These are phyloP conservation scores for Straminergon stramineum DNA, from an alignment of 225 moss, liverwort and hornwort species.

Conservation along the genomic window DNA sequence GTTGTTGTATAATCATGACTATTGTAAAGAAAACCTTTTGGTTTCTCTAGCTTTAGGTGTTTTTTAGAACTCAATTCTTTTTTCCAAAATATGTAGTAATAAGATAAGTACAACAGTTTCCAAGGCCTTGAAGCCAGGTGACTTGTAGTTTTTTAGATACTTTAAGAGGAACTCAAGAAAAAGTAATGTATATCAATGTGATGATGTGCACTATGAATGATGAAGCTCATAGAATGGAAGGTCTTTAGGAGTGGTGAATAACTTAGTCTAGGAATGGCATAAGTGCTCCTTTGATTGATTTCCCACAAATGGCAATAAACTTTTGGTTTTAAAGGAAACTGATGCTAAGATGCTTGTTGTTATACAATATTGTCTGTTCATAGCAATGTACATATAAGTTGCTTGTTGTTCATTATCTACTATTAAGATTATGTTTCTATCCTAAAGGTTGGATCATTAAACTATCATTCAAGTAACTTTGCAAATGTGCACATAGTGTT, in stretches of 20 bases:
- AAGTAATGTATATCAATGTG: not conserved
- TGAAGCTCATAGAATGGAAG: not conserved
- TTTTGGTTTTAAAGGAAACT: not conserved
- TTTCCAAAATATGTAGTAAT: not conserved
- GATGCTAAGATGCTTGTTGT: no score
- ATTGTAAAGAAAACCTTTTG: not conserved
- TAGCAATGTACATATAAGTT: not conserved
- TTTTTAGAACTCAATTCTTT: not conserved
- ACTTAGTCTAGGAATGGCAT: no score
- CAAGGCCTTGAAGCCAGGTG: rapidly evolving
- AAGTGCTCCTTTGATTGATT: not conserved
- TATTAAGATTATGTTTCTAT: no score
- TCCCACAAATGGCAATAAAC: not conserved
- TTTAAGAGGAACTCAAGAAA: not conserved
- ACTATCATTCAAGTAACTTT: not conserved
- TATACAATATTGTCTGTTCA: not conserved
- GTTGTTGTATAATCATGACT: not conserved
- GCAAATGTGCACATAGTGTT: rapidly evolving
- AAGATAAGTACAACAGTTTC: rapidly evolving
- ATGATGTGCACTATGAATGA: not conserved
- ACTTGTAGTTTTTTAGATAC: not conserved
- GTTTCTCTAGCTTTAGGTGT: not conserved
- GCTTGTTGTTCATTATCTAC: not conserved
- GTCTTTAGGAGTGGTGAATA: no score
- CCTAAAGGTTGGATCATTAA: not conserved